Conservation (phyloP, 164 flowering plant genomes). For the Liriodendron chinense region DNA sequence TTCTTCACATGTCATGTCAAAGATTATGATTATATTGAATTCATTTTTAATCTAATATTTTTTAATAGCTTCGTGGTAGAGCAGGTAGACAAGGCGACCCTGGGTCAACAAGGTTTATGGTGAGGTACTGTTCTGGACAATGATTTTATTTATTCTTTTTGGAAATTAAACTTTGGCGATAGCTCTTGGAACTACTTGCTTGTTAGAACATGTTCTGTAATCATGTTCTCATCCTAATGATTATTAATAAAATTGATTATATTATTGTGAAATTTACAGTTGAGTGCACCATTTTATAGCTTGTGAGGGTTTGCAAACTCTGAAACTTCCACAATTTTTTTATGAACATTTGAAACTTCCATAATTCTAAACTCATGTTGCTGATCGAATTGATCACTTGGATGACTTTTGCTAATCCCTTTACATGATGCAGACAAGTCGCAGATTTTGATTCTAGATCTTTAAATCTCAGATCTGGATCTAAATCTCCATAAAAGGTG, state of each 20-base stretch:
- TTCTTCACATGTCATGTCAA: background rate
- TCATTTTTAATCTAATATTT: conserved; percentile 2
- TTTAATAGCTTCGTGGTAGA: conserved; percentile 89
- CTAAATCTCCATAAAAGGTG: too few relatives aligned
- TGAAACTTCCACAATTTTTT: too few relatives aligned
- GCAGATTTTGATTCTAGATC: too few relatives aligned
- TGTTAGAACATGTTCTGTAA: background rate
- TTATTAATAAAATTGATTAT: background rate
- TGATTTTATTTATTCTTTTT: background rate
- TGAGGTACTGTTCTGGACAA: conserved; percentile 51
- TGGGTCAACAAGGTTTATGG: conserved; percentile 98
- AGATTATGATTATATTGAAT: background rate
- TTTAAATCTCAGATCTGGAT: too few relatives aligned
- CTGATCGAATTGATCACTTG: too few relatives aligned
- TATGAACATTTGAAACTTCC: too few relatives aligned
- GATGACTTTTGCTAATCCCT: too few relatives aligned
- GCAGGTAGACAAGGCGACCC: conserved; percentile 99
- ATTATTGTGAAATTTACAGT: background rate
- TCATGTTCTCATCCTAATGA: background rate
- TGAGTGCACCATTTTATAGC: too few relatives aligned
- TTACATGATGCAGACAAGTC: too few relatives aligned
- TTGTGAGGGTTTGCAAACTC: too few relatives aligned
- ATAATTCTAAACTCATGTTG: too few relatives aligned
- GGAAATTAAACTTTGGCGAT: background rate
- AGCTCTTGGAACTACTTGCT: background rate